Evolutionary conservation across 345 rosid genomes (phyloP).

Genomic region (Barbarea vulgaris): DNA sequence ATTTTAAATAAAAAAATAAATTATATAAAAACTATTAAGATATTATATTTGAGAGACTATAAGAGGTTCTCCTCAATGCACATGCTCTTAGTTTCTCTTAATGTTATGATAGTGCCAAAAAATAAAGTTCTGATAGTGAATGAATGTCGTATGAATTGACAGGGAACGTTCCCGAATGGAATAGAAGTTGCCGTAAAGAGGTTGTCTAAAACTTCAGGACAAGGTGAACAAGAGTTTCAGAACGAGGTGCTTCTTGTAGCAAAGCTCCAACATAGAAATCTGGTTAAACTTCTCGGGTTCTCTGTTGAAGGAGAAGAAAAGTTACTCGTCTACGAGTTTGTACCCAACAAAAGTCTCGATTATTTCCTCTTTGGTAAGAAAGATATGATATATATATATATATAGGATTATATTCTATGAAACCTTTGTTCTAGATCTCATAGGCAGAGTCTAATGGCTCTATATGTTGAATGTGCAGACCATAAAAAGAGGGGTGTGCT

Average conservation of each 20-base stretch:
- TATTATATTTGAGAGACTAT: too few relatives aligned
- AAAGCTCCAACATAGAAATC: constrained; percentile 31
- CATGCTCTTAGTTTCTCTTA: too few relatives aligned
- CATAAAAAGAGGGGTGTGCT: constrained; percentile 4
- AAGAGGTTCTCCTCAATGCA: too few relatives aligned
- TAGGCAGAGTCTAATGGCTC: background rate
- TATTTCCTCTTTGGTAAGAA: background rate
- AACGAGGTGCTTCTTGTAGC: constrained; percentile 35
- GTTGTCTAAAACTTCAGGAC: constrained; percentile 45
- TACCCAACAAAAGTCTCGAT: constrained; percentile 52
- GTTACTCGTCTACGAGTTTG: constrained; percentile 46
- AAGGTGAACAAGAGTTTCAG: constrained; percentile 42
- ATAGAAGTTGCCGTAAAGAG: constrained; percentile 55
- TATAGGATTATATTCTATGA: background rate
- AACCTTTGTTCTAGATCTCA: background rate
- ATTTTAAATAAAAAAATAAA: too few relatives aligned
- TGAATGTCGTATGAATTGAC: background rate
- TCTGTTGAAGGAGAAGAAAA: constrained; percentile 48
- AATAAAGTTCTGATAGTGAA: background rate
- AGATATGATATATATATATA: background rate
- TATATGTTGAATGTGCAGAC: constrained; percentile 34
- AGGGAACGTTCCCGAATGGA: constrained; percentile 38
- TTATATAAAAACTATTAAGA: too few relatives aligned
- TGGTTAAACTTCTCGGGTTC: constrained; percentile 50
- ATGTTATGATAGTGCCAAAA: too few relatives aligned